Base-by-base conservation (phyloP, 108 stramenopile species). In the Skeletonema costatum region DNA sequence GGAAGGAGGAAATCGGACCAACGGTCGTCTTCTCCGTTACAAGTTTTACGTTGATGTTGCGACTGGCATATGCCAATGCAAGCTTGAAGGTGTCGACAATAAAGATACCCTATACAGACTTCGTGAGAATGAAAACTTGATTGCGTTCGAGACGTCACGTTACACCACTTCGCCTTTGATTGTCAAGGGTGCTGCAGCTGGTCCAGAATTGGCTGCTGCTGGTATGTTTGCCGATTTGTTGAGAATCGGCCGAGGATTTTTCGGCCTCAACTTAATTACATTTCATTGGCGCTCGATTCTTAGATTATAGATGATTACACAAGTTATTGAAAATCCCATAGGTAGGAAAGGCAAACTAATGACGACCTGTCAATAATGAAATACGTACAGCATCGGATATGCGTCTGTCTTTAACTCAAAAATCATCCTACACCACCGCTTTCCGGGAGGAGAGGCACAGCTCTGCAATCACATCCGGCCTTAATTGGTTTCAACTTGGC, bases 141-240 rank as follows among this genome's bases (percentile, higher is more conserved):
- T 88, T 10, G 80, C 89, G 2, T 87, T 89, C 63, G 87, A 88
- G 56, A 89, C 91, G 1, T 68, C 80, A 32, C 86, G 93, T 33
- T 92, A 90, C 73, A 81, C 78, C 11, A 76, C 88, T 4, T 88
- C 92, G 9, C 95, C 95, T 5, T 68, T 95, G 70, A 91, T 94
- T 66, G 80, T 96, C 31, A 94, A 94, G 78, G 95, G 93, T 32
- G 90, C 95, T 41, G 90, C 93, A 33, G 92, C 93, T 11, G 92
- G 92, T 13, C 88, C 95, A 12, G 90, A 91, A 25, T 76, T 91
- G 21, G 85, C 92, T 12, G 93, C 95, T 31, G 72, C 93, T 56
- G 96, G 93, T 16, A 88, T 96, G 60, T 89, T 96, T 64, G 88
- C 93, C 11, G 96, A 96, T 77, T 69, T 96, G 32, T 76, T 96